A percentile compares a stretch with the other conserved stretches of the same genome.
Evolutionary conservation across 1,284 basidiomycete species (phyloP).

Genomic region (Rhodotorula sp.): DNA sequence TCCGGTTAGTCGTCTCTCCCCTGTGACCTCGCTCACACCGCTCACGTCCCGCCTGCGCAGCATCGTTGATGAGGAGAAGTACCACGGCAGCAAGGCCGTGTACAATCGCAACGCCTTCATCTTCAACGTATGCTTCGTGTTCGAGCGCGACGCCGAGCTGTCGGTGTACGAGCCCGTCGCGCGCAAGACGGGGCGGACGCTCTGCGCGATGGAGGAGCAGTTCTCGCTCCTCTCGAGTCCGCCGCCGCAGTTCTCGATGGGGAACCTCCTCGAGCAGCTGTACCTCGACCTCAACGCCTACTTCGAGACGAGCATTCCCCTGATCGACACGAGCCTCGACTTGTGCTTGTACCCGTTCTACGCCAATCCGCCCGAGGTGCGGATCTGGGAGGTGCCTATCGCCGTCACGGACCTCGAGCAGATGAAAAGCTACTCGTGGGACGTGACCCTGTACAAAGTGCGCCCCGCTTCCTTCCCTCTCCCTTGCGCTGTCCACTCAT

Average conservation of each 20-base stretch:
- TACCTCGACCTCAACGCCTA: conserved; percentile 95
- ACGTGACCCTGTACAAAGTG: conserved; percentile 87
- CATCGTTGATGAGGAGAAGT: conserved; percentile 63
- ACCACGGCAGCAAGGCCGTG: conserved; percentile 66
- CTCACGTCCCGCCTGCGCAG: background rate
- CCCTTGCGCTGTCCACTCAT: rapidly evolving
- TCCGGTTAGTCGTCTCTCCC: conserved; percentile 53
- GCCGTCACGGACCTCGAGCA: conserved; percentile 80
- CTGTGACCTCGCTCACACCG: rapidly evolving
- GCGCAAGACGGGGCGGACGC: conserved; percentile 85
- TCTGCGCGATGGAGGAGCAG: conserved; percentile 88
- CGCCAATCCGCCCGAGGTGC: conserved; percentile 83
- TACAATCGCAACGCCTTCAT: conserved; percentile 87
- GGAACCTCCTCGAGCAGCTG: conserved; percentile 89
- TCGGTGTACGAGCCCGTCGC: conserved; percentile 96
- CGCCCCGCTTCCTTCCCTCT: background rate
- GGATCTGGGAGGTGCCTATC: conserved; percentile 95
- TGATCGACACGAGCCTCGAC: conserved; percentile 87
- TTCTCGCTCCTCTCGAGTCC: conserved; percentile 81
- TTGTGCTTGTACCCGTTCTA: conserved; percentile 93
- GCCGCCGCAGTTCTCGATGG: conserved; percentile 69
- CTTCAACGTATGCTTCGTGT: conserved; percentile 85
- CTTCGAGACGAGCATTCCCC: conserved; percentile 85
- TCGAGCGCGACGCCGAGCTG: conserved; percentile 82
- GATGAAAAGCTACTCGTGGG: conserved; percentile 89